A percentile compares a stretch with the other conserved stretches of the same genome.
Conservation (phyloP, 257 asterid species). For the Asclepias syriaca region DNA sequence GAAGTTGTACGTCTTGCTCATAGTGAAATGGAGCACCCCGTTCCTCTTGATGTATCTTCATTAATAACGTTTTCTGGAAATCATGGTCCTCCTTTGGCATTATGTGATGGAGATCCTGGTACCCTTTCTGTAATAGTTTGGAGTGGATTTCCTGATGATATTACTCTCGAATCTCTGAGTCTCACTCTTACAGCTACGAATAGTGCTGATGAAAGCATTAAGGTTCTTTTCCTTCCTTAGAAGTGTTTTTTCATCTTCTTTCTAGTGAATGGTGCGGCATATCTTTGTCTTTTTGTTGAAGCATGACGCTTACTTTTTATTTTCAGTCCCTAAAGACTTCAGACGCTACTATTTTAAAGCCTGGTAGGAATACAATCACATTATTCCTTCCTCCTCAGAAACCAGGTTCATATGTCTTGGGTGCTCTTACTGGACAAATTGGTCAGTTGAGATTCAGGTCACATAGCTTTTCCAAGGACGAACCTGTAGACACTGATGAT, state of each 20-base stretch:
- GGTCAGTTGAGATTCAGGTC: slow-evolving; percentile 97
- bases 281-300: slow-evolving; percentile 20
- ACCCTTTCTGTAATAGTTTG: slow-evolving; percentile 73
- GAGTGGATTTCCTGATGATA: slow-evolving; percentile 99
- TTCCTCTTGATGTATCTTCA: slow-evolving; percentile 93
- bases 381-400: slow-evolving; percentile 87
- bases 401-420: slow-evolving; percentile 94
- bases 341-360: slow-evolving; percentile 68
- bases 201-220: slow-evolving; percentile 89
- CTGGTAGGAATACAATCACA: slow-evolving; percentile 75
- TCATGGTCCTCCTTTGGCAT: slow-evolving; percentile 86
- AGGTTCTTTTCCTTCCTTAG: slow-evolving; percentile 46
- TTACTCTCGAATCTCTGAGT: slow-evolving; percentile 90
- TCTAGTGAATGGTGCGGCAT: slow-evolving; percentile 7
- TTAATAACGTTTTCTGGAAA: slow-evolving; percentile 88
- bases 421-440: slow-evolving; percentile 96
- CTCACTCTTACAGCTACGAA: slow-evolving; percentile 80
- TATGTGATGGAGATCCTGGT: slow-evolving; percentile 98
- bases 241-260: background rate
- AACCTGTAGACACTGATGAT: slow-evolving; percentile 92
- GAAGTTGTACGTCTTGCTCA: slow-evolving; percentile 96
- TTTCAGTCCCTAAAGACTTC: slow-evolving; percentile 79
- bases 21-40: slow-evolving; percentile 92
- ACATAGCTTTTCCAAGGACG: slow-evolving; percentile 93
- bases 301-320: slow-evolving; percentile 21